phyloP scores from a whole-genome alignment of 441 rosid species.

The Breynia disticha region DNA sequence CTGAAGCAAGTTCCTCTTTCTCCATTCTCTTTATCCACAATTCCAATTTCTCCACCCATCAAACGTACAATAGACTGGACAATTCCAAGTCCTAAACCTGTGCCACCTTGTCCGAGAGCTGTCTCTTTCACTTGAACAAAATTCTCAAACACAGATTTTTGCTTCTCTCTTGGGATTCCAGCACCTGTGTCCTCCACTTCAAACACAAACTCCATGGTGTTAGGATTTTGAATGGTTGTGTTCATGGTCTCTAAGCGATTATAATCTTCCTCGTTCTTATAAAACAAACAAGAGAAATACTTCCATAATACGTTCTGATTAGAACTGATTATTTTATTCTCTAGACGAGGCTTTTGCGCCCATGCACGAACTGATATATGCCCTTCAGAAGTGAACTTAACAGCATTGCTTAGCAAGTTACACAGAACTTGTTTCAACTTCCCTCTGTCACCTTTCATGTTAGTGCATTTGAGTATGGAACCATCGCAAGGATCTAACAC shows the following conservation, averaged over 20 bases:
- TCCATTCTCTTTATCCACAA: constrained; percentile 40
- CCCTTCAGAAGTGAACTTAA: constrained; percentile 64
- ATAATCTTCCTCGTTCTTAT: constrained; percentile 13
- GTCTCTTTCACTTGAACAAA: constrained; percentile 76
- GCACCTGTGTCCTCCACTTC: constrained; percentile 82
- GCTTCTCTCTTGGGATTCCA: constrained; percentile 71
- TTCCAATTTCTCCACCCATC: constrained; percentile 74
- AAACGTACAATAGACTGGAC: constrained; percentile 78
- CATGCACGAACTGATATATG: constrained; percentile 52
- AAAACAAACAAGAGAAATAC: constrained; percentile 13
- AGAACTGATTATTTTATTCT: constrained; percentile 18
- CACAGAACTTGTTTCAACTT: constrained; percentile 51
- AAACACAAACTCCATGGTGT: constrained; percentile 41
- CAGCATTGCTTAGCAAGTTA: constrained; percentile 68
- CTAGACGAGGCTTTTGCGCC: constrained; percentile 37
- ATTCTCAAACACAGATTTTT: constrained; percentile 57
- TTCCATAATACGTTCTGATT: constrained; percentile 17
- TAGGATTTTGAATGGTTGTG: constrained; percentile 11
- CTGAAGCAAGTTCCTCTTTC: constrained; percentile 71
- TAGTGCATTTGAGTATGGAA: constrained; percentile 36
- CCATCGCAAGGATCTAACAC: constrained; percentile 56
- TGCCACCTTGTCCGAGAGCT: constrained; percentile 51
- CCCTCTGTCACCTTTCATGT: constrained; percentile 55
- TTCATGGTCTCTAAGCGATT: constrained; percentile 11
- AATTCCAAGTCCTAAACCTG: constrained; percentile 90